A percentile compares a stretch with the other conserved stretches of the same genome.
Evolutionary conservation across 139 green algal genomes (phyloP).

Genomic region (Marvania coccoides): DNA sequence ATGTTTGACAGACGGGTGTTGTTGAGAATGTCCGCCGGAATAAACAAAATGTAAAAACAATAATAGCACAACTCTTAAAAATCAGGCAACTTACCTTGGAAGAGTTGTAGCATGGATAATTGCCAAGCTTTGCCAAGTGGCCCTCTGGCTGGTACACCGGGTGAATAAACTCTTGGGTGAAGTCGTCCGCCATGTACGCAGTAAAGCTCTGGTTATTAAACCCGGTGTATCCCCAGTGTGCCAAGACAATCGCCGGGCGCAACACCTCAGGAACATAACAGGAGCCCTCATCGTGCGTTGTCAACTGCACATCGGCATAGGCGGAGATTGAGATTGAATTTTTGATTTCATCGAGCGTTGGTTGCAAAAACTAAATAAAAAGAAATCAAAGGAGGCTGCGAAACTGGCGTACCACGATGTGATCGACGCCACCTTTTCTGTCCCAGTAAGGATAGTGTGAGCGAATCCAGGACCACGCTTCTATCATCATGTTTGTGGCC

Average conservation of each 20-base stretch:
- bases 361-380: no score
- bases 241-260: conserved; percentile 29
- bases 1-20: no score
- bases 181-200: conserved; percentile 6
- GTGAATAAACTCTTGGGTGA: conserved; percentile 4
- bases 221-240: conserved; percentile 37
- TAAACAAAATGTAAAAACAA: no score
- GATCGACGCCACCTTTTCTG: conserved; percentile 42
- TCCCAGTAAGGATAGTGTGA: conserved; percentile 46
- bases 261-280: conserved; percentile 40
- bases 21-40: no score
- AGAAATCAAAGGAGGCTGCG: no score
- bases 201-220: background rate
- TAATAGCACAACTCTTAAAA: no score
- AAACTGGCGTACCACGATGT: conserved; percentile 55
- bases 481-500: conserved; percentile 9
- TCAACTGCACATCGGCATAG: conserved; percentile 6
- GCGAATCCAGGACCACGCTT: conserved; percentile 30
- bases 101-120: conserved; percentile 28
- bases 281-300: conserved; percentile 39
- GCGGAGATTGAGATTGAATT: background rate
- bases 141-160: conserved; percentile 18
- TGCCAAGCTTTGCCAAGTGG: conserved; percentile 8
- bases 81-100: no score
- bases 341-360: conserved; percentile 11